These are phyloP conservation scores for Aspergillus nidulans DNA, from an alignment of 495 filamentous ascomycete species.

Conservation along the genomic window DNA sequence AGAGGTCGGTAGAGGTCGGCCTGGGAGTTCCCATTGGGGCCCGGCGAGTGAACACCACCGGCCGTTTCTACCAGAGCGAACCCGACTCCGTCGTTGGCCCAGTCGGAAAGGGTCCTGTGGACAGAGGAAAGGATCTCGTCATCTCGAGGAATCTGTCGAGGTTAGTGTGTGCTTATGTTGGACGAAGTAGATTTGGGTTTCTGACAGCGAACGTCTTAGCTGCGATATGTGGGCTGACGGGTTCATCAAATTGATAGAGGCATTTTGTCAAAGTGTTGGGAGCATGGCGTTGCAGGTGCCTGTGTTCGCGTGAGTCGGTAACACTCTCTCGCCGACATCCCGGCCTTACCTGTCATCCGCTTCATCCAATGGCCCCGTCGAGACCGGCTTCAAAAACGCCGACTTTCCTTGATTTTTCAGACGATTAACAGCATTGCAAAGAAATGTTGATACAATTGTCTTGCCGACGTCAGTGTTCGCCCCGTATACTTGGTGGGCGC, in stretches of 20 bases:
- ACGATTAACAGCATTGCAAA: slow-evolving; percentile 55
- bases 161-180: slow-evolving; percentile 1
- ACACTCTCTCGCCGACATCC: background rate
- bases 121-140: slow-evolving; percentile 44
- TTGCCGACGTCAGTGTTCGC: slow-evolving; percentile 81
- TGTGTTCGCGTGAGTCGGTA: slow-evolving; percentile 14
- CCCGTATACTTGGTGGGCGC: slow-evolving; percentile 67
- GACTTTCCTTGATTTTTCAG: slow-evolving; percentile 39
- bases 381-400: slow-evolving; percentile 70
- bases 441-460: slow-evolving; percentile 66
- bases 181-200: background rate
- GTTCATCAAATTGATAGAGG: slow-evolving; percentile 65
- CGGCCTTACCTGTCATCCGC: slow-evolving; percentile 58
- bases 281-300: slow-evolving; percentile 55
- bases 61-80: slow-evolving; percentile 69
- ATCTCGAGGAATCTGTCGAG: slow-evolving; percentile 40
- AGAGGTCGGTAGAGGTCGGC: slow-evolving; percentile 69
- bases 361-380: slow-evolving; percentile 62
- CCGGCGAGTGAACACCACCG: slow-evolving; percentile 70
- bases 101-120: slow-evolving; percentile 40
- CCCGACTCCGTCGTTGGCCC: slow-evolving; percentile 31
- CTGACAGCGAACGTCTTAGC: slow-evolving; percentile 37
- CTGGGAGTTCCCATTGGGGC: slow-evolving; percentile 67
- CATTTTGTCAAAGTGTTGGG: slow-evolving; percentile 49
- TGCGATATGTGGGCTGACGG: slow-evolving; percentile 71